Percentiles rank a stretch among this genome's conserved stretches.
Conservation (phyloP, 1,139 yeast species). For the Hanseniaspora gamundiae region DNA sequence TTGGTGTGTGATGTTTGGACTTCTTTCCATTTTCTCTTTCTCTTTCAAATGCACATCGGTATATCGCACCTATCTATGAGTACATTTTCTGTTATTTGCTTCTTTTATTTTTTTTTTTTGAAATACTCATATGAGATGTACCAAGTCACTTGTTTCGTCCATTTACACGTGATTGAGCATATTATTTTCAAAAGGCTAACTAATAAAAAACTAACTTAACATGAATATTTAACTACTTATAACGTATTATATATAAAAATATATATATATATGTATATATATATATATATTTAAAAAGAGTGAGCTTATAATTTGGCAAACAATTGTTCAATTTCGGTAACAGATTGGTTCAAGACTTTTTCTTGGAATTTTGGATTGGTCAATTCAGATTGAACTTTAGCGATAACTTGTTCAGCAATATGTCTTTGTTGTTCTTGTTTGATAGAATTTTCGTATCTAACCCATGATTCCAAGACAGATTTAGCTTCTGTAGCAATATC, state of each 20-base stretch:
- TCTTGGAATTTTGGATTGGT: slow-evolving; percentile 89
- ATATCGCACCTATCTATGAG: too few species aligned
- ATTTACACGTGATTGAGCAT: too few species aligned
- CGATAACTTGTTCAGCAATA: slow-evolving; percentile 72
- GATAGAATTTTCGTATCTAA: slow-evolving; percentile 92
- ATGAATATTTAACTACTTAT: slow-evolving; percentile 1
- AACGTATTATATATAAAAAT: neutral
- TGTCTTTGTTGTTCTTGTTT: slow-evolving; percentile 95
- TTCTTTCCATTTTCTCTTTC: neutral
- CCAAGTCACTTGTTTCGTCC: too few species aligned
- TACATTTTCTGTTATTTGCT: too few species aligned
- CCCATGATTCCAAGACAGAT: slow-evolving; percentile 96
- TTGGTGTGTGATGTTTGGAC: neutral
- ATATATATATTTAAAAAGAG: neutral
- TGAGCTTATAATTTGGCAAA: slow-evolving; percentile 30
- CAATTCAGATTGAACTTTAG: slow-evolving; percentile 80
- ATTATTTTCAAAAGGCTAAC: neutral
- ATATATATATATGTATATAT: neutral
- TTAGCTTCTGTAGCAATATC: slow-evolving; percentile 85
- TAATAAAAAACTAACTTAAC: neutral
- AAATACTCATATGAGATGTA: too few species aligned
- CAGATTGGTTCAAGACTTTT: slow-evolving; percentile 78
- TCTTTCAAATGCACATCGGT: too few species aligned
- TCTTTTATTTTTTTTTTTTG: too few species aligned
- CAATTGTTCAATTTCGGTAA: slow-evolving; percentile 81